Conservation (phyloP, 148 eudicot genomes). For the Silene conica region DNA sequence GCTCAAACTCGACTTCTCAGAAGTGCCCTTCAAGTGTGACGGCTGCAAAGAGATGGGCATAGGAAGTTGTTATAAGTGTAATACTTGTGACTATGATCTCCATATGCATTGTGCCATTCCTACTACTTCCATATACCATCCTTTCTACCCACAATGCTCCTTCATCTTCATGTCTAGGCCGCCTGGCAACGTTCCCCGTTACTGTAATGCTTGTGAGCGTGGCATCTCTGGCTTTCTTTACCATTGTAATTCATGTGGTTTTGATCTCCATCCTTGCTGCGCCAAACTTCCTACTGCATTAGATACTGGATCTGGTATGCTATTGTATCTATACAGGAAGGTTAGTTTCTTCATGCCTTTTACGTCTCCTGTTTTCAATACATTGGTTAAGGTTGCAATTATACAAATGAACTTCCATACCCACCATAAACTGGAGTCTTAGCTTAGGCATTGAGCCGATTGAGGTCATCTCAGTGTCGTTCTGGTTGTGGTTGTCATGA, state of each 20-base stretch:
- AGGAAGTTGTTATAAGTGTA: conserved; percentile 67
- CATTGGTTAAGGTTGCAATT: no score
- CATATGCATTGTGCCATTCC: conserved; percentile 86
- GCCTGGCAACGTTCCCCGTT: conserved; percentile 59
- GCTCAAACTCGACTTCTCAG: conserved; percentile 60
- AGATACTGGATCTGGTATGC: conserved; percentile 57
- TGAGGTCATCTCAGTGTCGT: no score
- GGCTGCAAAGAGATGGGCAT: conserved; percentile 89
- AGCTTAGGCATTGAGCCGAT: no score
- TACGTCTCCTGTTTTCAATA: no score
- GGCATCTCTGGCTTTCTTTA: conserved; percentile 67
- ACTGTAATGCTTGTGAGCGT: conserved; percentile 87
- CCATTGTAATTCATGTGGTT: conserved; percentile 75
- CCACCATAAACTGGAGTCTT: no score
- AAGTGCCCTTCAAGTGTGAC: conserved; percentile 79
- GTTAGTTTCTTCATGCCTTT: conserved; percentile 10
- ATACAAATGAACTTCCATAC: no score
- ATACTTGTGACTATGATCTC: conserved; percentile 61
- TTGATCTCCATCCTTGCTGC: conserved; percentile 90
- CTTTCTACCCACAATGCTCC: conserved; percentile 73
- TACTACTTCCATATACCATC: conserved; percentile 52
- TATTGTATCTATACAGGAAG: conserved; percentile 51
- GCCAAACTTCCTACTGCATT: conserved; percentile 81
- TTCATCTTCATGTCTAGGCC: conserved; percentile 70
- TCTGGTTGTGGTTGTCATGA: no score